These are phyloP conservation scores for Viridothelium virens DNA, from an alignment of 495 filamentous ascomycete genomes.

Conservation along the genomic window DNA sequence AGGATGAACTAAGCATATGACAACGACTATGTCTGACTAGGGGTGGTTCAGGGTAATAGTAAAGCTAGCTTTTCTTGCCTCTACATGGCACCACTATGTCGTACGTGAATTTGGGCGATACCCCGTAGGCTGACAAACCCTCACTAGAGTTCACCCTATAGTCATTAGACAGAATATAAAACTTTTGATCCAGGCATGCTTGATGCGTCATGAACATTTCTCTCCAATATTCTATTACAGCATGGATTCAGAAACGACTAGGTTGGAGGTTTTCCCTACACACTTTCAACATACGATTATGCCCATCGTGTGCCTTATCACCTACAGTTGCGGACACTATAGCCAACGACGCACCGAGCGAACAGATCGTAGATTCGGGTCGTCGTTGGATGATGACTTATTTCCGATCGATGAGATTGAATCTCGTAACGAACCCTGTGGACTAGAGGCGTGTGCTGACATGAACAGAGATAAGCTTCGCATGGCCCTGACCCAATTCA, in stretches of 20 bases:
- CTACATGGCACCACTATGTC: no score
- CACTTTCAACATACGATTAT: background rate
- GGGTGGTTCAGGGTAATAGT: no score
- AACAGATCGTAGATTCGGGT: background rate
- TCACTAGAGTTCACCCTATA: no score
- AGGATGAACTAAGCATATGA: no score
- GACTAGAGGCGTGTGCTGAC: background rate
- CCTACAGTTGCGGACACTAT: slow-evolving; percentile 6
- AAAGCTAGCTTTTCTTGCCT: no score
- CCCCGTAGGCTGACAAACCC: no score
- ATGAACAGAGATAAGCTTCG: background rate
- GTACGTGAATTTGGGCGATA: no score
- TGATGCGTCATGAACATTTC: no score
- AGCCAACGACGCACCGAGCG: background rate
- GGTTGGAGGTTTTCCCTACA: background rate
- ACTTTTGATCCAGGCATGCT: no score
- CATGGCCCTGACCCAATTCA: background rate
- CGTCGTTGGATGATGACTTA: background rate
- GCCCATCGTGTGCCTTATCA: slow-evolving; percentile 3
- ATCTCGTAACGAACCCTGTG: background rate
- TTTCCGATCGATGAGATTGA: slow-evolving; percentile 8
- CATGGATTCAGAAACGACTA: background rate
- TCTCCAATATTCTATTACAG: no score
- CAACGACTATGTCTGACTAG: no score
- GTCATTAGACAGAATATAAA: no score